These are phyloP conservation scores for Candida nanaspora DNA, from an alignment of 805 yeast genomes.

Conservation along the genomic window DNA sequence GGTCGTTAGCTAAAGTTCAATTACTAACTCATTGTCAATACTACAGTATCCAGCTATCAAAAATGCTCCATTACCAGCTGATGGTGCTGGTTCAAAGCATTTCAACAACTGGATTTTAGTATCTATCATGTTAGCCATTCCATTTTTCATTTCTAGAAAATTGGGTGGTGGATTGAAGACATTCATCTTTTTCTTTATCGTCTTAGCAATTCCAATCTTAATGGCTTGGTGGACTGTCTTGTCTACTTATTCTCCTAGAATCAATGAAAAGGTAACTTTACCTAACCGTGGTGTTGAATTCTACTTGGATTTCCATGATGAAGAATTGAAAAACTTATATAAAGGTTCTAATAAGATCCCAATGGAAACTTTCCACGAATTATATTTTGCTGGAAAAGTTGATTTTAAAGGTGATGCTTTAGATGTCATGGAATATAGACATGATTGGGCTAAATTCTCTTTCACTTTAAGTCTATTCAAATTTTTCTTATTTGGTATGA, in stretches of 20 bases:
- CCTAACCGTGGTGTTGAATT: conserved; percentile 75
- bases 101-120: conserved; percentile 57
- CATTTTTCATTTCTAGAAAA: conserved; percentile 55
- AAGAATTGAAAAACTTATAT: conserved; percentile 60
- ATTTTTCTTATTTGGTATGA: conserved; percentile 78
- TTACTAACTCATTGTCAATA: conserved; percentile 3
- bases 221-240: conserved; percentile 77
- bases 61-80: conserved; percentile 86
- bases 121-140: conserved; percentile 46
- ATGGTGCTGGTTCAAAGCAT: conserved; percentile 78
- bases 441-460: conserved; percentile 82
- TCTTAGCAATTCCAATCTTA: conserved; percentile 62
- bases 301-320: conserved; percentile 78
- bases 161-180: conserved; percentile 66
- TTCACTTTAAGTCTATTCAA: conserved; percentile 73
- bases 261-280: conserved; percentile 67
- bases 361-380: conserved; percentile 86
- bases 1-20: no score
- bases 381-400: conserved; percentile 77
- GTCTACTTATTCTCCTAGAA: conserved; percentile 73
- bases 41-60: conserved; percentile 63
- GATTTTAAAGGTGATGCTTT: conserved; percentile 82
- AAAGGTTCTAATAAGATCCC: conserved; percentile 74
- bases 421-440: conserved; percentile 79
- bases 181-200: conserved; percentile 49